phyloP scores from a whole-genome alignment of 331 rosid genomes.

The Rosa hybrid region DNA sequence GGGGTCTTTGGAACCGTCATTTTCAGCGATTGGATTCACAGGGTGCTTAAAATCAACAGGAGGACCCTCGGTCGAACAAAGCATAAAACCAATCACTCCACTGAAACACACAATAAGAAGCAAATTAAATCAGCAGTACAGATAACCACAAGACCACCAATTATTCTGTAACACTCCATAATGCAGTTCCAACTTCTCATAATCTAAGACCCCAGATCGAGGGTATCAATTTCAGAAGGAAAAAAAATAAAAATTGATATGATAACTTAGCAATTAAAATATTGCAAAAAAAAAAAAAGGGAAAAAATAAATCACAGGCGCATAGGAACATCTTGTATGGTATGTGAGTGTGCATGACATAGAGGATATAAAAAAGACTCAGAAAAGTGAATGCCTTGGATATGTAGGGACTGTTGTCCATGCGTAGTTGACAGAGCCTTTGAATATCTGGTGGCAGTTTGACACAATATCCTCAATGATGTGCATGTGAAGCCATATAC shows the following conservation, averaged over 20 bases:
- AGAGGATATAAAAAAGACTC: background rate
- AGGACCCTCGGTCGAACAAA: slow-evolving; percentile 96
- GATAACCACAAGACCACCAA: slow-evolving; percentile 1
- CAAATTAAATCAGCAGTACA: slow-evolving; percentile 17
- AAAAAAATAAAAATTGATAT: background rate
- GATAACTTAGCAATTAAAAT: background rate
- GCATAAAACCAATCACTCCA: slow-evolving; percentile 98
- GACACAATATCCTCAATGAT: slow-evolving; percentile 82
- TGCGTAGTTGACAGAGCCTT: slow-evolving; percentile 95
- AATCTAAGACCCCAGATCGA: background rate
- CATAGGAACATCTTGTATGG: background rate
- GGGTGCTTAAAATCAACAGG: slow-evolving; percentile 91
- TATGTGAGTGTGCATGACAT: background rate
- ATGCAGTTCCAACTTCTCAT: background rate
- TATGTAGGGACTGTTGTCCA: slow-evolving; percentile 99
- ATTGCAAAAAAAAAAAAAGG: background rate
- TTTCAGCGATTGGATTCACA: slow-evolving; percentile 65
- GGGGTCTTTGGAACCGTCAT: slow-evolving; percentile 47
- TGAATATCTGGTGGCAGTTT: slow-evolving; percentile 84
- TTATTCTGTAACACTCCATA: background rate
- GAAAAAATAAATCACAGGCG: background rate
- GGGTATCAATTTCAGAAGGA: background rate
- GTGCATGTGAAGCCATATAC: slow-evolving; percentile 99
- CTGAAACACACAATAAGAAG: slow-evolving; percentile 47
- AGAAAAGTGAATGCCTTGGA: slow-evolving; percentile 61